A percentile compares a stretch with the other conserved stretches of the same genome.
Evolutionary conservation across 345 rosid species (phyloP).

Genomic region (Eucalyptus polyanthemos): DNA sequence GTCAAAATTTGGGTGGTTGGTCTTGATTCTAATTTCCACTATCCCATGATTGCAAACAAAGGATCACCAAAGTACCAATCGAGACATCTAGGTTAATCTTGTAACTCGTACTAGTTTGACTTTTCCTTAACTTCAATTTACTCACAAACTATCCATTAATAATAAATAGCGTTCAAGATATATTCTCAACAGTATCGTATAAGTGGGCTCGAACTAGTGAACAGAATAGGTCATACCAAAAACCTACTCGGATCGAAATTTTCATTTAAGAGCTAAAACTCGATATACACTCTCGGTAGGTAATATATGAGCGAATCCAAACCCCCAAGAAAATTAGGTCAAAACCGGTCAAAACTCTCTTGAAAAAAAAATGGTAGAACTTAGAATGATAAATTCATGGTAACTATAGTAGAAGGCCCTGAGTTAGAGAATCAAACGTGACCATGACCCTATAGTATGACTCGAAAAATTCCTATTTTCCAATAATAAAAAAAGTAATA

Average conservation of each 20-base stretch:
- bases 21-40: not conserved
- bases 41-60: not conserved
- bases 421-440: not conserved
- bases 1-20: not conserved
- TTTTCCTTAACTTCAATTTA: not conserved
- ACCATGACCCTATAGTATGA: not conserved
- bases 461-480: not conserved
- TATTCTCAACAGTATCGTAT: too few species aligned
- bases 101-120: not conserved
- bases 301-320: too few species aligned
- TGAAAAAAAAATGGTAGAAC: not conserved
- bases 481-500: too few species aligned
- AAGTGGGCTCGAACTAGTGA: too few species aligned
- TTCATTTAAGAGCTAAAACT: not conserved
- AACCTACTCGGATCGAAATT: not conserved
- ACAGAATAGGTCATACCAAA: not conserved
- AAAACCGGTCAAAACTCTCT: not conserved
- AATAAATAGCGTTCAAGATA: rapidly evolving
- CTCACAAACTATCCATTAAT: not conserved
- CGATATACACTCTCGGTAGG: rapidly evolving
- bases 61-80: rapidly evolving
- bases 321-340: not conserved
- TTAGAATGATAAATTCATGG: not conserved
- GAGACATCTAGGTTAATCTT: not conserved
- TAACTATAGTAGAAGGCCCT: not conserved